phyloP scores from a whole-genome alignment of 768 basidiomycete species.

The Pilatotrama ljubarskyi region DNA sequence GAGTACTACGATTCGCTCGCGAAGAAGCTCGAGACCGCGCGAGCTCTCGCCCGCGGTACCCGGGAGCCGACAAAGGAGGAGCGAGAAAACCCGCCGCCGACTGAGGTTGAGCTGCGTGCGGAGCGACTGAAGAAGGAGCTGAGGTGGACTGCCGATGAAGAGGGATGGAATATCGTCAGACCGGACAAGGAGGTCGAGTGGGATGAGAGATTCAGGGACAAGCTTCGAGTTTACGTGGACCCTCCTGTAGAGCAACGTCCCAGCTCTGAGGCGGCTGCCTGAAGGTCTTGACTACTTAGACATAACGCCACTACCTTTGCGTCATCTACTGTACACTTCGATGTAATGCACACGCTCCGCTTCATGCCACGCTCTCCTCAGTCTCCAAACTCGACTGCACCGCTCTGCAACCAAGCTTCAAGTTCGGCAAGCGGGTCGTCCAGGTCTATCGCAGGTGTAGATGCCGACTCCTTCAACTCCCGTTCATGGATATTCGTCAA shows the following conservation, averaged over 20 bases:
- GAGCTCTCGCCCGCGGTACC: conserved; percentile 70
- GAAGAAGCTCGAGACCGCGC: conserved; percentile 65
- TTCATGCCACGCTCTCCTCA: neutral
- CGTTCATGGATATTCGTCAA: neutral
- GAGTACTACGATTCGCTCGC: conserved; percentile 77
- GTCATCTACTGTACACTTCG: conserved; percentile 7
- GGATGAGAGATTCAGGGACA: conserved; percentile 70
- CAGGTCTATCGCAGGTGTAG: conserved; percentile 6
- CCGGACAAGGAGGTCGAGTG: conserved; percentile 65
- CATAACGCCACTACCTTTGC: conserved; percentile 2
- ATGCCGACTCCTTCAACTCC: no score
- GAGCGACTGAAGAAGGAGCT: conserved; percentile 89
- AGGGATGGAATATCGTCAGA: conserved; percentile 77
- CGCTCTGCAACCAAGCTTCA: conserved; percentile 69
- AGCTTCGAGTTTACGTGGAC: conserved; percentile 60
- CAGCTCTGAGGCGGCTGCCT: conserved; percentile 1
- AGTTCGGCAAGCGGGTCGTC: conserved; percentile 64
- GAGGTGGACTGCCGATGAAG: conserved; percentile 77
- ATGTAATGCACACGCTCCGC: conserved; percentile 4
- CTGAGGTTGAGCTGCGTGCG: conserved; percentile 84
- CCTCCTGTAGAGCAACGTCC: conserved; percentile 21
- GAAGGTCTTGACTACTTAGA: neutral
- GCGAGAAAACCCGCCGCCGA: conserved; percentile 70
- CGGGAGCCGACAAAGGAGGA: conserved; percentile 90
- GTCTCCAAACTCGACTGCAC: conserved; percentile 42